phyloP scores from a whole-genome alignment of 75 land plant species.

The Gnetum montanum region DNA sequence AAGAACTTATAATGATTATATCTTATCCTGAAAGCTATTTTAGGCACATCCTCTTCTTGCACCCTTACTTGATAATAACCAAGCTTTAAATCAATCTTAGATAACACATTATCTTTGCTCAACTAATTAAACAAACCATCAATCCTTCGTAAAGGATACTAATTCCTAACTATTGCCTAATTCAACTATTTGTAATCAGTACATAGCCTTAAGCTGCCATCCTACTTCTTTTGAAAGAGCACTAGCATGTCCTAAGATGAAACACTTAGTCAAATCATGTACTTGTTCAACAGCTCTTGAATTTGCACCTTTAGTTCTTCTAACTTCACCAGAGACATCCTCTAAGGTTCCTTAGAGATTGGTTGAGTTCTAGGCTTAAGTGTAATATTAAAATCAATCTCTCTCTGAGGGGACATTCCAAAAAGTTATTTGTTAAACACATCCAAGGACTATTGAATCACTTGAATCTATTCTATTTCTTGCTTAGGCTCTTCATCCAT shows the following conservation, averaged over 20 bases:
- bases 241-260: too few relatives aligned
- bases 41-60: not conserved
- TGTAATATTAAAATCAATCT: not conserved
- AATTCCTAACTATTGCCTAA: not conserved
- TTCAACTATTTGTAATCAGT: not conserved
- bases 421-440: not conserved
- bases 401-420: not conserved
- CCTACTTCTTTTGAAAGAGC: too few relatives aligned
- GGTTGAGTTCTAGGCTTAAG: not conserved
- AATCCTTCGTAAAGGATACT: not conserved
- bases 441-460: not conserved
- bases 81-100: not conserved
- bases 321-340: not conserved
- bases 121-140: not conserved
- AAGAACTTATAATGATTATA: not conserved
- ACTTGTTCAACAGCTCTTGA: not conserved
- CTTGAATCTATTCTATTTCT: not conserved
- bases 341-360: not conserved
- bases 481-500: not conserved
- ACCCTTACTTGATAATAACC: not conserved
- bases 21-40: not conserved
- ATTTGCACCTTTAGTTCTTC: not conserved
- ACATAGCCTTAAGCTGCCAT: not conserved
- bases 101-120: not conserved
- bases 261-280: too few relatives aligned